Base-by-base conservation (phyloP, 345 rosid genomes). In the Litchi chinensis region DNA sequence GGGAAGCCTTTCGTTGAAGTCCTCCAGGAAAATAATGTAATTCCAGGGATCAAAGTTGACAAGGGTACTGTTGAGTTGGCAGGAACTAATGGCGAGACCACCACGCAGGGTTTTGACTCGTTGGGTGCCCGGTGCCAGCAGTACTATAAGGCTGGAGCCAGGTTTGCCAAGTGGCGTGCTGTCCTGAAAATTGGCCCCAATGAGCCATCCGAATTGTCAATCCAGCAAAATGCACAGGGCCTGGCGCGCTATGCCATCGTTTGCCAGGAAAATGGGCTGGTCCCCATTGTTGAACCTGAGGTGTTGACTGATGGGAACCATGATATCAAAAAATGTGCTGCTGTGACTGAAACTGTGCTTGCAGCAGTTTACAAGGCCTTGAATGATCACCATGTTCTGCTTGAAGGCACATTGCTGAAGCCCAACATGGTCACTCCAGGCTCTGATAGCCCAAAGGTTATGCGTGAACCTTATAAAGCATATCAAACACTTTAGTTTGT, bases 401-500 rank as follows among this genome's bases (percentile, higher is more conserved):
- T 95, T 10, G 99, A 95, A 84, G 99, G 99, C 81, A 92, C 98
- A 6, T 87, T 95, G 65, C 94, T 95, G 50, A 95, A 95, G 86
- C 99, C 98, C 18, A 95, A 95, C 85, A 95, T 93, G 98, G 98
- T 95, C 84, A 90, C 98, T 71, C 97, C 99, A 0, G 99, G 99
- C 73, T 93, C 98, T 3, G 92, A 91, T 62, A 82, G 92, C 88
- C 87, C 94, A 16, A 93, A 92, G 98, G 98, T 93, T 87, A 80
- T 2, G 0, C 39, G 28, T 8, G 3, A 8, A 3, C 79, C 66
- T 71, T 18, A 74, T 41, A 56, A 22, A 64, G 16, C 32, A 64
- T 64, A 64, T 22, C 67, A 64, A 22, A 74, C 37, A 48, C 50
- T 26, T 39, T 10, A 15, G 57, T 3, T 52, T 52, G 3, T 32